Evolutionary conservation across 345 rosid species (phyloP), one percentile per base, ranked within the genome.

Genomic region (Geranium rotundifolium): DNA sequence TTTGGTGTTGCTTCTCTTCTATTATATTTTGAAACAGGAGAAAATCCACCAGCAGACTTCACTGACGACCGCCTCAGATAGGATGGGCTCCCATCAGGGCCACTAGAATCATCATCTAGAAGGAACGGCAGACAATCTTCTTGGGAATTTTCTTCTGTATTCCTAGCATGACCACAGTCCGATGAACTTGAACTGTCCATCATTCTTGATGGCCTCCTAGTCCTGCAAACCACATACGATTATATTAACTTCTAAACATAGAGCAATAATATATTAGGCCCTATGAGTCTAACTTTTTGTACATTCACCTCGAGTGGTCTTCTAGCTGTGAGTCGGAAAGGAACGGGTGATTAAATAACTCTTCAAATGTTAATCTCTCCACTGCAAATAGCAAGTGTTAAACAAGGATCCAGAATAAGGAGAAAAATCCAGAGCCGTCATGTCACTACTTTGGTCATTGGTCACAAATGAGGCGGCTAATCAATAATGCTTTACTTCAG

Each of bases 311-410:
- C 56, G 73, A 72, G 34, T 77, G 58, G 19, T 78, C 82, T 63
- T 85, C 89, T 17, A 72, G 69, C 58, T 74, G 84, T 67, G 71
- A 70, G 23, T 66, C 77, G 49, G 78, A 81, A 74, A 93, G 82
- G 67, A 86, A 93, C 56, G 95, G 84, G 68, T 93, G 97, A 68
- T 90, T 86, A 71, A 93, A 93, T 71, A 90, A 90, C 81, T 93
- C 99, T 67, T 93, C 90, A 77, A 87, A 93, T 64, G 99, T 93
- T 63, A 90, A 73, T 16, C 99, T 81, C 68, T 90, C 97, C 85
- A 93, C 99, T 93, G 86, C 13, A 75, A 64, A 78, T 59, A 68
- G 54, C 69, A 64, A 63, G 52, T 3, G 41, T 34, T 34, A 34
- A 14, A 46, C 3, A 46, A 7, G 16, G 52, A 46, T 46, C 14